Evolutionary conservation across 805 yeast species (phyloP).

Genomic region (Sugiyamaella valdiviana): DNA sequence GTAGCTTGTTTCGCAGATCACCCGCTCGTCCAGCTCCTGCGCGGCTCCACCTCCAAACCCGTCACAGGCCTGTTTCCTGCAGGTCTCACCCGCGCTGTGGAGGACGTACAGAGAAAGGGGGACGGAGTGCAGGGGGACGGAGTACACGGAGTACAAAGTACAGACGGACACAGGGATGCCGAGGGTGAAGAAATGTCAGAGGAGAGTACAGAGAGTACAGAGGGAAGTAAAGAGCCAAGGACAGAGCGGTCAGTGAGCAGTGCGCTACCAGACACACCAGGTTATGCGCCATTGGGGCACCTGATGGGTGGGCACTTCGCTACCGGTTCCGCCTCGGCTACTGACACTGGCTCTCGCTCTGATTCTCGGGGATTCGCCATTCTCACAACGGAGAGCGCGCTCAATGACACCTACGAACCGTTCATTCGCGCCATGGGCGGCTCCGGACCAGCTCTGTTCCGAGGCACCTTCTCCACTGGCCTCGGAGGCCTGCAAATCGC

Average conservation of each 20-base stretch:
- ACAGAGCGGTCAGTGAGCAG: too few relatives aligned
- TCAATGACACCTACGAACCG: conserved; percentile 37
- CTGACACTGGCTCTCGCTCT: too few relatives aligned
- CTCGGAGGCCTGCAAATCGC: conserved; percentile 31
- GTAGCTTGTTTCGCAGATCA: conserved; percentile 64
- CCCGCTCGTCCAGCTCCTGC: conserved; percentile 45
- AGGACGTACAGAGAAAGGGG: not conserved
- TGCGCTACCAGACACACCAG: too few relatives aligned
- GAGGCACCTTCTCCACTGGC: conserved; percentile 28
- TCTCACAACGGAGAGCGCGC: conserved; percentile 50
- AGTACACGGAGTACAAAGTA: not conserved
- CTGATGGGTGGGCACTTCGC: not conserved
- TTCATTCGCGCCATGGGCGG: conserved; percentile 5
- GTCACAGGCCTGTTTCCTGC: conserved; percentile 32
- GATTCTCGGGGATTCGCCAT: conserved; percentile 55
- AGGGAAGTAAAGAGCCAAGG: too few relatives aligned
- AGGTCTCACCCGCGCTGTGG: conserved; percentile 11
- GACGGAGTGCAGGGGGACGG: not conserved
- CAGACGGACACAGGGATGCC: not conserved
- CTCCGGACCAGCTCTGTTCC: conserved; percentile 20
- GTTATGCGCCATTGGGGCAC: too few relatives aligned
- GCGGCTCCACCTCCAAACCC: conserved; percentile 37
- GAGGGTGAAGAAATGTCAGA: too few relatives aligned
- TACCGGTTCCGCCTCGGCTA: conserved; percentile 2
- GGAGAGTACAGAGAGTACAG: too few relatives aligned